A percentile compares a stretch with the other conserved stretches of the same genome.
phyloP scores from a whole-genome alignment of 2,329 filamentous ascomycete species.

The Nigrograna mackinnonii region DNA sequence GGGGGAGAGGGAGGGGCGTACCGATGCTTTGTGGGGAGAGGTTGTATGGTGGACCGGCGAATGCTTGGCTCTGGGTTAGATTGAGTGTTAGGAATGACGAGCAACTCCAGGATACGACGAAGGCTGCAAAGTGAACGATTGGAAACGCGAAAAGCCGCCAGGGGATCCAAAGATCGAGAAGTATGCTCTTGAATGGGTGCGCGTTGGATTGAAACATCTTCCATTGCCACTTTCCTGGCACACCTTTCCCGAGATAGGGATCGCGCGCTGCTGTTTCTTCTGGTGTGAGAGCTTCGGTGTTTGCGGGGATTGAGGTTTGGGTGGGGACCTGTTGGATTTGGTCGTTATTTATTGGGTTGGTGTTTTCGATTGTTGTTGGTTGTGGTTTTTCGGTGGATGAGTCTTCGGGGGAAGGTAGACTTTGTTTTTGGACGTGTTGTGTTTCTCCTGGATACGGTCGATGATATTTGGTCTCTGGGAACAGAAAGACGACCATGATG shows the following conservation, averaged over 20 bases:
- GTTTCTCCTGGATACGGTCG: slow-evolving; percentile 44
- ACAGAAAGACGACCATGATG: slow-evolving; percentile 60
- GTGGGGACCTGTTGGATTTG: slow-evolving; percentile 28
- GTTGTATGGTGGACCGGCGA: slow-evolving; percentile 60
- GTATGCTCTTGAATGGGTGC: slow-evolving; percentile 50
- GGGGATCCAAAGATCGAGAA: slow-evolving; percentile 62
- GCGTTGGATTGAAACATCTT: slow-evolving; percentile 54
- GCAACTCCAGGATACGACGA: slow-evolving; percentile 64
- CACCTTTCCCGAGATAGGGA: slow-evolving; percentile 60
- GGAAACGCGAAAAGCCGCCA: slow-evolving; percentile 66
- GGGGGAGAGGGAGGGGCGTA: slow-evolving; percentile 2
- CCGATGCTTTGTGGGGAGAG: slow-evolving; percentile 53
- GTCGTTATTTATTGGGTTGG: slow-evolving; percentile 17
- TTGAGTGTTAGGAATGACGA: slow-evolving; percentile 63
- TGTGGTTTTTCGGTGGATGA: slow-evolving; percentile 23
- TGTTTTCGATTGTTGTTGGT: slow-evolving; percentile 12
- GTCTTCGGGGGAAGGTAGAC: not conserved
- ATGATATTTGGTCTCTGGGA: slow-evolving; percentile 66
- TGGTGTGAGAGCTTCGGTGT: slow-evolving; percentile 23
- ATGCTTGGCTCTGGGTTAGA: slow-evolving; percentile 60
- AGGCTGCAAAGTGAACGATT: slow-evolving; percentile 65
- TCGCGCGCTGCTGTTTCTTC: slow-evolving; percentile 51
- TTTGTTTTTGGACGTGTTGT: slow-evolving; percentile 1
- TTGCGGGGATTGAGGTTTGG: slow-evolving; percentile 16
- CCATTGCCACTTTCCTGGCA: slow-evolving; percentile 61